phyloP scores from a whole-genome alignment of 1,284 basidiomycete species.

The Ustilago xerochloae region DNA sequence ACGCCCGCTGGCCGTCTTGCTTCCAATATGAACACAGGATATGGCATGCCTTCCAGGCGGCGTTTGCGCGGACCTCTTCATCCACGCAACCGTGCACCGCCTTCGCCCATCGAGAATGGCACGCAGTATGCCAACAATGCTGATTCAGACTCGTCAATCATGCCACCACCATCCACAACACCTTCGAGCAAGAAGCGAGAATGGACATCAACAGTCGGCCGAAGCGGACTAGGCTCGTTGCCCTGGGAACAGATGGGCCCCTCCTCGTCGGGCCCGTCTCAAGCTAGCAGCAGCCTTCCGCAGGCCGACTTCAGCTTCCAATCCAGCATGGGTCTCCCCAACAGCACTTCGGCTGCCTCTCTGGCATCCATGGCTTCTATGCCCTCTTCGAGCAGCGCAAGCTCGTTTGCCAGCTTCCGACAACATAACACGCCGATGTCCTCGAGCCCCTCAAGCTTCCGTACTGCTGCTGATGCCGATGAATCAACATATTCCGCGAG shows the following conservation, averaged over 20 bases:
- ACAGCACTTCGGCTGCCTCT: constrained; percentile 16
- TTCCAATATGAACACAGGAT: constrained; percentile 35
- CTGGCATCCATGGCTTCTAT: constrained; percentile 31
- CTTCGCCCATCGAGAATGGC: constrained; percentile 8
- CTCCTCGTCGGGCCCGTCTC: constrained; percentile 23
- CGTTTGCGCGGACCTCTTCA: constrained; percentile 35
- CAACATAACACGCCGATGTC: constrained; percentile 36
- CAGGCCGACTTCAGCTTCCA: constrained; percentile 36
- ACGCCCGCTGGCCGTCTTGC: neutral
- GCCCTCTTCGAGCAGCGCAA: constrained; percentile 29
- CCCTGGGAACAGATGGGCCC: constrained; percentile 40
- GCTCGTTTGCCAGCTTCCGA: constrained; percentile 27
- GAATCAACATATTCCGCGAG: constrained; percentile 19
- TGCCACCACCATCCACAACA: constrained; percentile 21
- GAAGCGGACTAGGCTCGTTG: constrained; percentile 17
- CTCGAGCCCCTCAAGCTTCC: constrained; percentile 30
- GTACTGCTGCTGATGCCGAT: constrained; percentile 31
- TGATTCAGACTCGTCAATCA: neutral
- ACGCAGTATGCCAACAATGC: neutral
- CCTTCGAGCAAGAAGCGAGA: constrained; percentile 32
- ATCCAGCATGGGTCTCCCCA: constrained; percentile 21
- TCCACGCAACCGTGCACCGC: constrained; percentile 24
- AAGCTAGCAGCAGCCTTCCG: neutral
- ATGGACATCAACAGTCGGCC: constrained; percentile 28
- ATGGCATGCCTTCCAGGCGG: constrained; percentile 40